These are phyloP conservation scores for Ettlia oleoabundans DNA, from an alignment of 139 green algal genomes.

Conservation along the genomic window DNA sequence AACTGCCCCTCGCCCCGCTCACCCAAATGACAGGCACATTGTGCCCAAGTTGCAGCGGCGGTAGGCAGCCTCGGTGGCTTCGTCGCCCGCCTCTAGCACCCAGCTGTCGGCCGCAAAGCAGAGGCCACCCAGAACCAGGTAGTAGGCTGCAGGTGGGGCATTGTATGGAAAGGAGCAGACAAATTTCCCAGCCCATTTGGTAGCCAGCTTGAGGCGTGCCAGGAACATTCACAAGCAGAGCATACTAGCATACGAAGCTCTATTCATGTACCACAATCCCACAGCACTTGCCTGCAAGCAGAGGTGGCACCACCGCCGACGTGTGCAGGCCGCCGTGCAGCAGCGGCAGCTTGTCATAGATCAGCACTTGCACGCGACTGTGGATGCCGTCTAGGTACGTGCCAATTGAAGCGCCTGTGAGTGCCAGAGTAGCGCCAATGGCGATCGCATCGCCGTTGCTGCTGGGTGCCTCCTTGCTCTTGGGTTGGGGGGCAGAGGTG, in stretches of 20 bases:
- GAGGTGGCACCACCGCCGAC: constrained; percentile 49
- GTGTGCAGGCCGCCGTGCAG: constrained; percentile 53
- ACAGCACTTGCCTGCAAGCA: no score
- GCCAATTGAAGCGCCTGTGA: constrained; percentile 13
- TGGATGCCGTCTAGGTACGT: constrained; percentile 59
- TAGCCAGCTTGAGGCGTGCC: no score
- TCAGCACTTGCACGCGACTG: constrained; percentile 48
- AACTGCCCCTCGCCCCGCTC: no score
- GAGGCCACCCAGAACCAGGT: constrained; percentile 47
- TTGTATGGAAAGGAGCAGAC: no score
- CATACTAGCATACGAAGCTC: no score
- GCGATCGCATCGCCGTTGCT: not conserved
- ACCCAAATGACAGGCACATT: constrained; percentile 35
- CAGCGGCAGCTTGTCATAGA: constrained; percentile 63
- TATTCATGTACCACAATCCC: no score
- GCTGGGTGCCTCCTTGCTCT: not conserved
- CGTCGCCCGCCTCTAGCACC: not conserved
- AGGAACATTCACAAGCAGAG: no score
- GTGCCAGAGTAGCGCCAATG: constrained; percentile 9
- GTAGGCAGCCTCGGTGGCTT: not conserved
- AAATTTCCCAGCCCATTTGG: no score
- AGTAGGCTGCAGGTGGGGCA: no score
- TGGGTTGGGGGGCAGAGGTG: not conserved
- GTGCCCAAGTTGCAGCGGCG: constrained; percentile 31
- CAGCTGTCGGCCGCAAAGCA: not conserved